Base-by-base conservation (phyloP, 2,329 filamentous ascomycete genomes). In the Exserohilum rostratum region DNA sequence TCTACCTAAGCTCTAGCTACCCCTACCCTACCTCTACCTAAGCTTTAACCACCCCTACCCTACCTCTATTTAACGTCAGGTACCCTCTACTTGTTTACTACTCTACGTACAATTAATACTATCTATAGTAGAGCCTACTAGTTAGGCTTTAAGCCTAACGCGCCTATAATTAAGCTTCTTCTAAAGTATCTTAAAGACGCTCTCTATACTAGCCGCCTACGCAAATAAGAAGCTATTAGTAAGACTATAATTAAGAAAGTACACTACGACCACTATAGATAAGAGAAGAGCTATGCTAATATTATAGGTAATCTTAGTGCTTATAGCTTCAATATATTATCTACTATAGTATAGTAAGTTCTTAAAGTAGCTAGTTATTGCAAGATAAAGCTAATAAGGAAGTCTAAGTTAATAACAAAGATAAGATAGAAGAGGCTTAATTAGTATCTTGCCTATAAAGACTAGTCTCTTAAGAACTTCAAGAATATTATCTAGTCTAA, bases 271-370 rank as follows among this genome's bases (percentile, higher is more conserved):
- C 4, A 10, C n/a, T 31, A 39, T 31, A 15, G 45, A 43, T 5
- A 44, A 40, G 56, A 62, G 53, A 62, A 62, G 43, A 44, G n/a
- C 37, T 62, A 40, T 50, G 47, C 53, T 57, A 18, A 59, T 37
- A 47, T 62, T 35, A 47, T 56, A 55, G 37, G 44, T 42, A 35
- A 42, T 27, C 55, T 59, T 31, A 57, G 52, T 42, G 7, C 38
- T 31, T 18, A 49, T 2, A 39, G 46, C 13, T 13, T 43, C 17
- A 15, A 54, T 22, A 46, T 40, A 0, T 55, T 20, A 10, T 20
- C 43, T 18, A n/a, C 15, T 3, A 47, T 12, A 2, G 34, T 47
- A 2, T 39, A n/a, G 39, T 29, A 50, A 33, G 31, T 53, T 2
- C 30, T 53, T 3, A 46, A 25, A 38, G 39, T 25, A 39, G 33